Evolutionary conservation across 2,329 filamentous ascomycete genomes (phyloP), one percentile per base, ranked within the genome.

Genomic region (Sporothrix luriei): DNA sequence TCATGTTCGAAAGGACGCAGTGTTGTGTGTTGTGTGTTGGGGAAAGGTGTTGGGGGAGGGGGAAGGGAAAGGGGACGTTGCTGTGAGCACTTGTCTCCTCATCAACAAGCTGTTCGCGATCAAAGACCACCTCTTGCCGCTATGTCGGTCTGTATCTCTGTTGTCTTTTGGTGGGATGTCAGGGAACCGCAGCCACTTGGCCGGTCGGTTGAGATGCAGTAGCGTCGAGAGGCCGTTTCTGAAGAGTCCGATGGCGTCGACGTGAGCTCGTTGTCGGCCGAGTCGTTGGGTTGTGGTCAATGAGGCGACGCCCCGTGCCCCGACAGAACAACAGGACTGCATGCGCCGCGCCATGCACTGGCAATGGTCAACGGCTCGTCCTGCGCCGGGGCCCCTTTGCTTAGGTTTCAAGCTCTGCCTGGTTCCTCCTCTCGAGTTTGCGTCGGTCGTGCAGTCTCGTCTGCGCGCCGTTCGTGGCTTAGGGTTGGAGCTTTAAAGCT

Each of bases 401-500:
- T 40, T 16, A n/a, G 38, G 11, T 62, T 33, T 21, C 62, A 3
- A 21, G 26, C 29, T 54, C 64, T 54, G 49, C 64, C 38, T 54
- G 48, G 21, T 26, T 66, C 29, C 49, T 52, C 49, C 64, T 40
- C 49, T 66, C 64, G 13, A 13, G 13, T 26, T 51, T 66, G 46
- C 46, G 14, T 51, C 48, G 46, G 48, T 66, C 62, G 62, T 52
- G 24, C 62, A 66, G 62, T 51, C 49, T 43, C 26, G 21, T n/a
- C 43, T 64, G 62, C 52, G 24, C 49, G 54, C 57, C 57, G 38
- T 62, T 49, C 55, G 29, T 26, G 38, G 52, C 51, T 71, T 73
- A 81, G 80, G 81, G 80, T 82, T 79, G 80, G 81, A 81, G 81
- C 81, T 82, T 80, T 82, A 77, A 82, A 82, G 81, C 80, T 78